Percentiles rank a stretch among this genome's conserved stretches.
Evolutionary conservation across 148 eudicot genomes (phyloP).

Genomic region (Rhododendron ferrugineum): DNA sequence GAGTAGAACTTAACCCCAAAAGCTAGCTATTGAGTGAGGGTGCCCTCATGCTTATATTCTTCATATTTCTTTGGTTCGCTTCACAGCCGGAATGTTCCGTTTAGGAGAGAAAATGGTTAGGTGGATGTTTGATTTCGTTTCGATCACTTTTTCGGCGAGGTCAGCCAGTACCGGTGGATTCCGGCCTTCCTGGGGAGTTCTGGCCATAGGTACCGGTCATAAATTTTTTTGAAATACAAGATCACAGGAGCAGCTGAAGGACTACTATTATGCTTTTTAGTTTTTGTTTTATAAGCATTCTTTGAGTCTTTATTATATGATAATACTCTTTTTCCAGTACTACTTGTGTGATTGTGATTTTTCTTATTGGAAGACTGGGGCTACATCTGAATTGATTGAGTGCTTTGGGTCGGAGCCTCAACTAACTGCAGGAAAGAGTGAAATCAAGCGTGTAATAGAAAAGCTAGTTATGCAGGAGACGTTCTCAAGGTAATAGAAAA

Average conservation of each 20-base stretch:
- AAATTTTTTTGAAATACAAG: no score
- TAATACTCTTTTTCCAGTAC: neutral
- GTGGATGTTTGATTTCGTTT: no score
- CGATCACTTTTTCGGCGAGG: no score
- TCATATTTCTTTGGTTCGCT: no score
- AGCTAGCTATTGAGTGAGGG: no score
- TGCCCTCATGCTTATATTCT: no score
- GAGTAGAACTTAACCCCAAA: no score
- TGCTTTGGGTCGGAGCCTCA: constrained; percentile 17
- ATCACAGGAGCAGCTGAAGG: neutral
- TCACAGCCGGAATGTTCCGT: no score
- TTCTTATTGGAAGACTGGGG: constrained; percentile 15
- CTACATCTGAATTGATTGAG: constrained; percentile 13
- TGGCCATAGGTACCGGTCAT: no score
- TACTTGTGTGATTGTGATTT: constrained; percentile 2
- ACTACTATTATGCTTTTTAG: neutral
- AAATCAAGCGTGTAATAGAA: constrained; percentile 48
- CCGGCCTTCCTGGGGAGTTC: no score
- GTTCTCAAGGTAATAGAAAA: constrained; percentile 57
- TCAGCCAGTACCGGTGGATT: no score
- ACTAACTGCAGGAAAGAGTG: constrained; percentile 34
- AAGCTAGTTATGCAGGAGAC: constrained; percentile 62
- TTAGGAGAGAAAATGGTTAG: neutral
- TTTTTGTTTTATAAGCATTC: neutral
- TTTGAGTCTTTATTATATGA: neutral